Base-by-base conservation (phyloP, 805 yeast genomes). In the Candida ipomoeae region DNA sequence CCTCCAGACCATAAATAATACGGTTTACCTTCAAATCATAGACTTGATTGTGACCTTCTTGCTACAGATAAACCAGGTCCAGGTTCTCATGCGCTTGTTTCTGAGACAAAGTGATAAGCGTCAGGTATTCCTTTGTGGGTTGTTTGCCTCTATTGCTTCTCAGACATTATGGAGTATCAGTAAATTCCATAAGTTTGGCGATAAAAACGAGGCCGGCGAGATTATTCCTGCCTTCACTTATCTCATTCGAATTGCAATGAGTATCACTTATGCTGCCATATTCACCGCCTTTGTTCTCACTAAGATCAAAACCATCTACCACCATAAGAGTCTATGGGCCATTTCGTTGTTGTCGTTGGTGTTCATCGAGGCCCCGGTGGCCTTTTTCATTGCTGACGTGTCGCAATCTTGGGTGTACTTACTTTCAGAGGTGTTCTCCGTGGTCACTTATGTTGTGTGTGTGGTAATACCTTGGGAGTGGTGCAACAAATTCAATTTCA, bases 381-480 rank as follows among this genome's bases (percentile, higher is more conserved):
- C 83, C 0, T 80, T 87, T 54, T 88, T 87, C 62, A 74, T 88
- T 44, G 85, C 89, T 5, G 96, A 87, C 67, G 81, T 88, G 3
- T 77, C 91, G 0, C 83, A 82, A 62, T 74, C 83, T 5, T 88
- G 90, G 87, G 82, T 84, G n/a, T 79, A 79, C 50, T 86, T 84
- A 54, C 70, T 87, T 46, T 82, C 89, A 18, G 92, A 87, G 61
- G 71, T 87, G 40, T 85, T 87, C 65, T 83, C 85, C 40, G 79
- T 87, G 17, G 83, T 87, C 1, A 79, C 85, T n/a, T 85, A 84
- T 62, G 79, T 86, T 7, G 73, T 85, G 18, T 79, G 88, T 34
- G 85, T 88, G 31, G 85, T 85, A 6, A 75, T 85, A 10, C 87
- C 87, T 0, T 87, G 95, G 94, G 95, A 87, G 65, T 89, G 95